A percentile compares a stretch with the other conserved stretches of the same genome.
phyloP scores from a whole-genome alignment of 2,329 filamentous ascomycete species.

The Trichoderma harzianum region DNA sequence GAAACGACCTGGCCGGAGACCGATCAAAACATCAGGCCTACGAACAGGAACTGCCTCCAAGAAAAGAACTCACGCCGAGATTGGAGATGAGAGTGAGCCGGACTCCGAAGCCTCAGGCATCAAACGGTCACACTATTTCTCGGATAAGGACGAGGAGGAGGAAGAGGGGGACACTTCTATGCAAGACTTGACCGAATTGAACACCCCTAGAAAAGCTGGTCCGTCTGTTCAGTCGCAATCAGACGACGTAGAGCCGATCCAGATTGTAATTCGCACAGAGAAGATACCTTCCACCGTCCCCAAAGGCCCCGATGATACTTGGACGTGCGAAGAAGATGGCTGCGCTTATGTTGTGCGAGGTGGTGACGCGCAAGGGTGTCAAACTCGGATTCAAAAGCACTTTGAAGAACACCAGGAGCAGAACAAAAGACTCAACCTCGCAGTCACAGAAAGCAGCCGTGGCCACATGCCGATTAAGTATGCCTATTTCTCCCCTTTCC shows the following conservation, averaged over 20 bases:
- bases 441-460: slow-evolving; percentile 53
- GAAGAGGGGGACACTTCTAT: slow-evolving; percentile 36
- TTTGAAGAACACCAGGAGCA: slow-evolving; percentile 57
- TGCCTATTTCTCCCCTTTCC: slow-evolving; percentile 37
- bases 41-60: slow-evolving; percentile 41
- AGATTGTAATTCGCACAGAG: slow-evolving; percentile 48
- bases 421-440: slow-evolving; percentile 48
- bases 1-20: slow-evolving; percentile 34
- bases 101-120: slow-evolving; percentile 34
- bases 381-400: slow-evolving; percentile 58
- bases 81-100: slow-evolving; percentile 40
- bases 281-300: slow-evolving; percentile 47
- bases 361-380: slow-evolving; percentile 54
- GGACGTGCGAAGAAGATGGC: slow-evolving; percentile 62
- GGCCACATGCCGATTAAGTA: slow-evolving; percentile 58
- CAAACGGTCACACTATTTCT: slow-evolving; percentile 36
- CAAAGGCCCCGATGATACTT: slow-evolving; percentile 59
- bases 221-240: slow-evolving; percentile 1
- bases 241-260: slow-evolving; percentile 32
- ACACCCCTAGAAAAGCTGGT: slow-evolving; percentile 24
- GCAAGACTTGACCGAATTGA: slow-evolving; percentile 29
- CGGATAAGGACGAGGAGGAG: slow-evolving; percentile 34
- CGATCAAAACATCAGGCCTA: slow-evolving; percentile 45
- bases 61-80: slow-evolving; percentile 42
- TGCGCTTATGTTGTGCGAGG: slow-evolving; percentile 63